Base-by-base conservation (phyloP, 148 eudicot genomes). In the Rheum nobile region DNA sequence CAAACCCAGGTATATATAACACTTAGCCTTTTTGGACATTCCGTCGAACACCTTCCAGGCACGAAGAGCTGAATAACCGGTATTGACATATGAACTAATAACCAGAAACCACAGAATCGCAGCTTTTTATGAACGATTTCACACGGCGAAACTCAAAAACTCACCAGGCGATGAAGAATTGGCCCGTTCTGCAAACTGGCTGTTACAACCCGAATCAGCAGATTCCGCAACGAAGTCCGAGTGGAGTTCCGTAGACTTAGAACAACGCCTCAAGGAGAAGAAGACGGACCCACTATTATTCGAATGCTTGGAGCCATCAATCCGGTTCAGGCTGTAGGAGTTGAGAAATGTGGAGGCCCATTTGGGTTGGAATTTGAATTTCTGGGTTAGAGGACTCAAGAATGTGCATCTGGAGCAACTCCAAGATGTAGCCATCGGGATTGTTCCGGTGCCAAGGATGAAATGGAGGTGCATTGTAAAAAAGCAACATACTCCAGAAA, bases 321-420 rank as follows among this genome's bases (percentile, higher is more conserved):
- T 75, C 72, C 87, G 85, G 72, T 93, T 89, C 39, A 4, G 71
- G 65, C 37, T 75, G 59, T 80, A 83, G 0, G 93, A 82, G 82
- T 94, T 94, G 61, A 89, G 77, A 48, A 91, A 91, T 39, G 97
- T 91, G 86, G 93, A 94, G 16, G 88, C 73, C 98, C 98, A 94
- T 84, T 80, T 83, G 52, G 83, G 83, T 4, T 85, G 81, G 80
- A 93, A 94, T 32, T 75, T 73, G 43, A 80, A 61, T 74, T 79
- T 80, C 63, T 83, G 88, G 22, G 90, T 74, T 29, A 83, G 32
- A 0, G 93, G 85, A 85, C 90, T 91, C 61, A 87, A 83, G 86
- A 88, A 94, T 0, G 97, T 94, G 87, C 93, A 94, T 63, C 72
- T 80, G 29, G 88, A 76, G 78, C 98, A 91, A 2, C 86, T 19